These are phyloP conservation scores for Aspergillus neoniger DNA, from an alignment of 2,329 filamentous ascomycete genomes.

Conservation along the genomic window DNA sequence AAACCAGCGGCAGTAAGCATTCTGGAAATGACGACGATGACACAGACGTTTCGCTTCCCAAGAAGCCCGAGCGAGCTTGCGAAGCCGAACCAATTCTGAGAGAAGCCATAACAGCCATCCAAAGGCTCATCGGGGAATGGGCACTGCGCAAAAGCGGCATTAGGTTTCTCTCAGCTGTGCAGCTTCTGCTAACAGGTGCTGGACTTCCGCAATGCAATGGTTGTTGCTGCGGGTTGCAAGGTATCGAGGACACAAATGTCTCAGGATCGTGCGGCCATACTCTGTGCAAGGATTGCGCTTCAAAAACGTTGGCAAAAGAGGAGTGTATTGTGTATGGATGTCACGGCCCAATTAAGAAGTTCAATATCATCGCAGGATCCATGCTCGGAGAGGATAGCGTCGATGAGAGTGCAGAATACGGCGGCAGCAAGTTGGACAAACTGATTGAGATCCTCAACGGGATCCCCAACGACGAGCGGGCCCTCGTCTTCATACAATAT, in stretches of 20 bases:
- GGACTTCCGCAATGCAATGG: constrained; percentile 30
- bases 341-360: constrained; percentile 36
- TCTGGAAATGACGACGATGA: not conserved
- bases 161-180: constrained; percentile 27
- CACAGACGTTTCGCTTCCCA: not conserved
- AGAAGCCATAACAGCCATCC: constrained; percentile 21
- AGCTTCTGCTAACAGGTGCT: constrained; percentile 19
- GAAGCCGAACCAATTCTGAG: constrained; percentile 24
- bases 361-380: constrained; percentile 44
- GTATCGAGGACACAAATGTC: constrained; percentile 40
- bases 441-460: constrained; percentile 48
- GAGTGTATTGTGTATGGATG: constrained; percentile 48
- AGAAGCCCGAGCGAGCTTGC: constrained; percentile 16
- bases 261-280: constrained; percentile 56
- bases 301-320: constrained; percentile 23
- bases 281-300: constrained; percentile 48
- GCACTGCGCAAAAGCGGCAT: constrained; percentile 24
- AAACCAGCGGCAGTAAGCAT: not conserved
- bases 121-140: constrained; percentile 26
- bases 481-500: constrained; percentile 60
- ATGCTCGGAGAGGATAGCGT: constrained; percentile 38
- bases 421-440: constrained; percentile 53
- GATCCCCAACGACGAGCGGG: constrained; percentile 50
- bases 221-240: constrained; percentile 33
- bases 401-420: constrained; percentile 23